These are phyloP conservation scores for Sclerospora graminicola DNA, from an alignment of 352 stramenopile genomes.

Conservation along the genomic window DNA sequence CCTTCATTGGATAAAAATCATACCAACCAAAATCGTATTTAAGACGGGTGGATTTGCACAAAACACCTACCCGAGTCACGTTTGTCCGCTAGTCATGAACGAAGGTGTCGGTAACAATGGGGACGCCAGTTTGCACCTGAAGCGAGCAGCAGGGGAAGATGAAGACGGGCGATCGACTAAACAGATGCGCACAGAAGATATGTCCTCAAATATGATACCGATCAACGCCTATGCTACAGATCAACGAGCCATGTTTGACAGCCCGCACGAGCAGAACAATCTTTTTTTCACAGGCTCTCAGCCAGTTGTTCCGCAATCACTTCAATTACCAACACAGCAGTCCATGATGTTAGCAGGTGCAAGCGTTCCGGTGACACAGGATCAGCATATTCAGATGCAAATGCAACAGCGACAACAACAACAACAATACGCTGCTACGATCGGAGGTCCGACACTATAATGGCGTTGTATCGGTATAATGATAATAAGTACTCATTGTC, in stretches of 20 bases:
- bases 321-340: constrained; percentile 15
- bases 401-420: constrained; percentile 29
- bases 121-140: constrained; percentile 14
- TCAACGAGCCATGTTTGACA: constrained; percentile 16
- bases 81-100: constrained; percentile 11
- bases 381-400: constrained; percentile 24
- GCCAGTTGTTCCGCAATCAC: constrained; percentile 18
- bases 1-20: too few species aligned
- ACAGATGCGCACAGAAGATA: constrained; percentile 20
- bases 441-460: constrained; percentile 13
- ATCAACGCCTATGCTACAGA: constrained; percentile 8
- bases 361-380: constrained; percentile 15
- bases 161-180: constrained; percentile 24
- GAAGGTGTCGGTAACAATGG: not conserved
- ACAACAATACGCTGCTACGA: constrained; percentile 21
- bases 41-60: too few species aligned
- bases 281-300: constrained; percentile 26
- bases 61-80: not conserved
- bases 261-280: constrained; percentile 8
- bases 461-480: not conserved
- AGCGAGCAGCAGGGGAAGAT: constrained; percentile 11
- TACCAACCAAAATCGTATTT: not conserved
- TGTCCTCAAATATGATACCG: constrained; percentile 6
- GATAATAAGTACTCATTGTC: not conserved
- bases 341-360: constrained; percentile 16